Conservation (phyloP, 371 early-diverging fungal genomes). For the Mortierella sp. region DNA sequence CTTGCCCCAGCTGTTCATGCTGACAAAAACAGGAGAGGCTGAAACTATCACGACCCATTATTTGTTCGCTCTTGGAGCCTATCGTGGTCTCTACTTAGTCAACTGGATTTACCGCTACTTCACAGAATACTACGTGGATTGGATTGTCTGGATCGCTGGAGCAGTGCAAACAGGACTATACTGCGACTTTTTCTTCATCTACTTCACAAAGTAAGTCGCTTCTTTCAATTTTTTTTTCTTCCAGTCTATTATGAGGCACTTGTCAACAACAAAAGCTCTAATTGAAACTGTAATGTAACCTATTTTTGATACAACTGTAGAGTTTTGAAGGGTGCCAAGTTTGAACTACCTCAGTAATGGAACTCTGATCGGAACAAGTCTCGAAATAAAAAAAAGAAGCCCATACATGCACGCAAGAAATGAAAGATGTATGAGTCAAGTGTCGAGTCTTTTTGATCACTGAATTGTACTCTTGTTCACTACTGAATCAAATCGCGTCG, state of each 20-base stretch:
- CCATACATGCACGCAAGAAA: too few species aligned
- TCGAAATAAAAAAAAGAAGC: too few species aligned
- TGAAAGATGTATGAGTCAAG: too few species aligned
- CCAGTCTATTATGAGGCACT: not conserved
- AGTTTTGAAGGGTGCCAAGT: slow-evolving; percentile 89
- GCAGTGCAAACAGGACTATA: slow-evolving; percentile 97
- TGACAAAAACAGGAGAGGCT: slow-evolving; percentile 97
- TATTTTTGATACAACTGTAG: too few species aligned
- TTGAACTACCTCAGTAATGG: slow-evolving; percentile 76
- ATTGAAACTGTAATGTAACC: too few species aligned
- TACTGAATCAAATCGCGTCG: too few species aligned
- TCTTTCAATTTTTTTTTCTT: not conserved
- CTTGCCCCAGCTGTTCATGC: slow-evolving; percentile 97
- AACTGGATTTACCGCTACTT: slow-evolving; percentile 96
- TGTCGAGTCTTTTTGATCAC: too few species aligned
- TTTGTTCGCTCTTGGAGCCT: slow-evolving; percentile 97
- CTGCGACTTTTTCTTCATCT: slow-evolving; percentile 98
- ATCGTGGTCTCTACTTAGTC: slow-evolving; percentile 94
- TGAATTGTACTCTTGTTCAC: too few species aligned
- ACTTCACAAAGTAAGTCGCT: slow-evolving; percentile 85
- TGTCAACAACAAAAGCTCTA: not conserved
- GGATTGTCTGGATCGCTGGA: slow-evolving; percentile 83
- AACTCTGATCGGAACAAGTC: too few species aligned
- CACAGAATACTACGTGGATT: slow-evolving; percentile 73
- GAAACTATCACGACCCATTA: slow-evolving; percentile 99